phyloP scores from a whole-genome alignment of 192 early-diverging fungal genomes.

The Kappamyces sp. region DNA sequence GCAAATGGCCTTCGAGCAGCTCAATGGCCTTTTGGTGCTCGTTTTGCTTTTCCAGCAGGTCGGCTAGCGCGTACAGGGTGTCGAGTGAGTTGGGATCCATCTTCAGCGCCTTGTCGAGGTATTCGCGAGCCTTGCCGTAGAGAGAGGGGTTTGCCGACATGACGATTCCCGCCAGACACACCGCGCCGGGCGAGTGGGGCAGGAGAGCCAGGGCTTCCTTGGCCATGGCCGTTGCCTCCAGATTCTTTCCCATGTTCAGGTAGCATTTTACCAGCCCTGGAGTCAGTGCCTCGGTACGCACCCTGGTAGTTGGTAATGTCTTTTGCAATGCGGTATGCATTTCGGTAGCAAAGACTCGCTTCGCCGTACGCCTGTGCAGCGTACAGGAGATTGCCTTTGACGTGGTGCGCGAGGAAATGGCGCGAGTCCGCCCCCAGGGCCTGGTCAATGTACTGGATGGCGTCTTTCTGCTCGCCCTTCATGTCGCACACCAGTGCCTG shows the following conservation, averaged over 20 bases:
- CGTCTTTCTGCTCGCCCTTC: too few relatives aligned
- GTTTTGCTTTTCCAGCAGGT: slow-evolving; percentile 2
- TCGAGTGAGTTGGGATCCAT: slow-evolving; percentile 11
- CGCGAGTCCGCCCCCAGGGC: background rate
- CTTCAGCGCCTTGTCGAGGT: slow-evolving; percentile 7
- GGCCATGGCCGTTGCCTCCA: background rate
- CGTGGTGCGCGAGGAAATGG: slow-evolving; percentile 1
- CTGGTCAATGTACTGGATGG: too few relatives aligned
- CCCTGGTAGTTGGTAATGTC: slow-evolving; percentile 11
- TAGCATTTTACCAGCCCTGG: slow-evolving; percentile 14
- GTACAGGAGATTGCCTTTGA: slow-evolving; percentile 6
- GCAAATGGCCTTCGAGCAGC: background rate
- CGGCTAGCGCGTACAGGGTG: background rate
- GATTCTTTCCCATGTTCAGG: background rate
- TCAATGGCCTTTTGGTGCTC: slow-evolving; percentile 12
- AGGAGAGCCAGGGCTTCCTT: slow-evolving; percentile 8
- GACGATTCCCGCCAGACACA: slow-evolving; percentile 7
- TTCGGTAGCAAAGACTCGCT: background rate
- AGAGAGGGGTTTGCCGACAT: slow-evolving; percentile 9
- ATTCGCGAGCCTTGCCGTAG: background rate
- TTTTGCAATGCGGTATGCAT: slow-evolving; percentile 1
- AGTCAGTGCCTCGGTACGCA: too few relatives aligned
- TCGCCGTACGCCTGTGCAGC: background rate
- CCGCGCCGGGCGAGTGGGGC: background rate
- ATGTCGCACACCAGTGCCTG: too few relatives aligned